Percentiles rank a stretch among this genome's conserved stretches.
These are phyloP conservation scores for Endoconidiophora laricicola DNA, from an alignment of 2,329 filamentous ascomycete species.

Conservation along the genomic window DNA sequence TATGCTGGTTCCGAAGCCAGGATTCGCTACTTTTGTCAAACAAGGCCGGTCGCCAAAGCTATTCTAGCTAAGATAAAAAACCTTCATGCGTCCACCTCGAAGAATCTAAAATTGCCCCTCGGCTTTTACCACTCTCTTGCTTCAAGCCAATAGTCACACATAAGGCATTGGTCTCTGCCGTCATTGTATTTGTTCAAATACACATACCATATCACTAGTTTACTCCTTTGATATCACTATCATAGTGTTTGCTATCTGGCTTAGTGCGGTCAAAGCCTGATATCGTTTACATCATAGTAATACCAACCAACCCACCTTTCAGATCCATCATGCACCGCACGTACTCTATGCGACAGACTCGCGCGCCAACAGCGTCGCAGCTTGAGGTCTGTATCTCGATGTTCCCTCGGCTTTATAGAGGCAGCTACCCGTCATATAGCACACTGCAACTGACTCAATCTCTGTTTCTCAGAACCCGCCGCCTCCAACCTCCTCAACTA, in stretches of 20 bases:
- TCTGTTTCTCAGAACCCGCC: slow-evolving; percentile 57
- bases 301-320: not conserved
- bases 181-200: no score
- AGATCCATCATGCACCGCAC: slow-evolving; percentile 69
- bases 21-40: not conserved
- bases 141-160: no score
- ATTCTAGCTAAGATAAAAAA: no score
- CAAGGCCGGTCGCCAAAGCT: no score
- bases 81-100: no score
- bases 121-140: no score
- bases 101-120: no score
- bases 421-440: not conserved
- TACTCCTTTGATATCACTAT: not conserved
- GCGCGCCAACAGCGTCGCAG: slow-evolving; percentile 83
- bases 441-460: slow-evolving; percentile 7
- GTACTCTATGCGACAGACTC: slow-evolving; percentile 95
- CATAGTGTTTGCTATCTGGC: not conserved
- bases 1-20: not conserved
- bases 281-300: not conserved
- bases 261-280: not conserved
- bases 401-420: not conserved
- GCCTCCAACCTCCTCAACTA: slow-evolving; percentile 79
- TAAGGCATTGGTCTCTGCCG: no score
- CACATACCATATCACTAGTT: no score
- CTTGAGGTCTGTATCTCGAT: slow-evolving; percentile 31